Conservation (phyloP, 1,284 basidiomycete genomes). For the Spongiforma sp. region DNA sequence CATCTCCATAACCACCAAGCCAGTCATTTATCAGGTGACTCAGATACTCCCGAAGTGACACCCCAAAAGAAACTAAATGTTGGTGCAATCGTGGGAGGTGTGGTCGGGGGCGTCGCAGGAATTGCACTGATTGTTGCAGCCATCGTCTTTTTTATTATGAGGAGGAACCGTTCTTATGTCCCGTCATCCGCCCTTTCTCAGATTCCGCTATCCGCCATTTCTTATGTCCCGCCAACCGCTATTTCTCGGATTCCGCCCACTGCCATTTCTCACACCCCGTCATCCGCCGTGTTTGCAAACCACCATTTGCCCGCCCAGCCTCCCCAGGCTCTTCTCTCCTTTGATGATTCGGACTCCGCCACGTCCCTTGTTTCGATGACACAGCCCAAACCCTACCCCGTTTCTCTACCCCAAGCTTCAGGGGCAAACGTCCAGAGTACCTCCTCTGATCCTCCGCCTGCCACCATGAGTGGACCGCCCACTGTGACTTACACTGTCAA, state of each 20-base stretch:
- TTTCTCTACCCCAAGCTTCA: too few relatives aligned
- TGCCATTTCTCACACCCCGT: too few relatives aligned
- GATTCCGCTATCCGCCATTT: too few relatives aligned
- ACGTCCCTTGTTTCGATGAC: not conserved
- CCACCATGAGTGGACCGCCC: too few relatives aligned
- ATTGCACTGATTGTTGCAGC: constrained; percentile 33
- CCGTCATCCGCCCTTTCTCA: too few relatives aligned
- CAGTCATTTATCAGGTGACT: not conserved
- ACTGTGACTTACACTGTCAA: too few relatives aligned
- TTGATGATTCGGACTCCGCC: too few relatives aligned
- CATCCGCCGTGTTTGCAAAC: constrained; percentile 16
- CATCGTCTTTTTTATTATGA: constrained; percentile 34
- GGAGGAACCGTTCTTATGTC: constrained; percentile 28
- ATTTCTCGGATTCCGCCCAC: too few relatives aligned
- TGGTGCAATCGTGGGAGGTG: constrained; percentile 40
- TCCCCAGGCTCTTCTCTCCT: constrained; percentile 6
- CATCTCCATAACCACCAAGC: not conserved
- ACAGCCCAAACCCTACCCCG: too few relatives aligned
- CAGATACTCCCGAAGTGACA: constrained; percentile 37
- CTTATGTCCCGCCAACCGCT: too few relatives aligned
- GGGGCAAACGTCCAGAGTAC: too few relatives aligned
- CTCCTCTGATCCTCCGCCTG: too few relatives aligned
- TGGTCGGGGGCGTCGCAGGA: constrained; percentile 45
- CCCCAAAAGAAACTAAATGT: constrained; percentile 13
- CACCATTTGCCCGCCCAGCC: not conserved